Evolutionary conservation across 306 rosid genomes (phyloP).

Genomic region (Citrullus mucosospermus): DNA sequence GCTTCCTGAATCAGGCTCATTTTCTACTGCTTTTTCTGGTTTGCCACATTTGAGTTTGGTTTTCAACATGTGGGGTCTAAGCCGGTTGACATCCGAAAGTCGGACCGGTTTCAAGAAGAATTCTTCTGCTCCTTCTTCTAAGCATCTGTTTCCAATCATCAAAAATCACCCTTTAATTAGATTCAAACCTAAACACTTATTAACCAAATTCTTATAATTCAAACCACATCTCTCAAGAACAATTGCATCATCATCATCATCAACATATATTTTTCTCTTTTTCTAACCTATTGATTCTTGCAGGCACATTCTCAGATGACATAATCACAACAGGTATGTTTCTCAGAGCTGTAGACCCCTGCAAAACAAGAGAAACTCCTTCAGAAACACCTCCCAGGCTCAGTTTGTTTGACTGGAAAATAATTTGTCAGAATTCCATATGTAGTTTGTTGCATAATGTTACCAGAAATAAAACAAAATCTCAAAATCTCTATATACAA

Average conservation of each 20-base stretch:
- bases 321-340: constrained; percentile 93
- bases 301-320: constrained; percentile 94
- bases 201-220: background rate
- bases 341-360: constrained; percentile 79
- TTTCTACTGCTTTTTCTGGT: constrained; percentile 5
- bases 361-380: constrained; percentile 22
- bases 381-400: background rate
- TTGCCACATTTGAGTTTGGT: constrained; percentile 40
- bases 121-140: constrained; percentile 94
- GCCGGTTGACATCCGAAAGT: constrained; percentile 52
- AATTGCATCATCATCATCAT: background rate
- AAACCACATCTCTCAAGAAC: background rate
- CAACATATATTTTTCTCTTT: background rate
- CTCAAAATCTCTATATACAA: background rate
- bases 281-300: constrained; percentile 71
- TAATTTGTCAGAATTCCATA: background rate
- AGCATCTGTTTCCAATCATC: constrained; percentile 41
- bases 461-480: background rate
- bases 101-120: constrained; percentile 90
- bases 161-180: constrained; percentile 5
- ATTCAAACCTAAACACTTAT: background rate
- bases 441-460: background rate
- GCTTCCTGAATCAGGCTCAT: background rate
- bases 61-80: constrained; percentile 63
- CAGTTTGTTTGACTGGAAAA: background rate